Base-by-base conservation (phyloP, 257 asterid species). In the Gentiana macrophylla region DNA sequence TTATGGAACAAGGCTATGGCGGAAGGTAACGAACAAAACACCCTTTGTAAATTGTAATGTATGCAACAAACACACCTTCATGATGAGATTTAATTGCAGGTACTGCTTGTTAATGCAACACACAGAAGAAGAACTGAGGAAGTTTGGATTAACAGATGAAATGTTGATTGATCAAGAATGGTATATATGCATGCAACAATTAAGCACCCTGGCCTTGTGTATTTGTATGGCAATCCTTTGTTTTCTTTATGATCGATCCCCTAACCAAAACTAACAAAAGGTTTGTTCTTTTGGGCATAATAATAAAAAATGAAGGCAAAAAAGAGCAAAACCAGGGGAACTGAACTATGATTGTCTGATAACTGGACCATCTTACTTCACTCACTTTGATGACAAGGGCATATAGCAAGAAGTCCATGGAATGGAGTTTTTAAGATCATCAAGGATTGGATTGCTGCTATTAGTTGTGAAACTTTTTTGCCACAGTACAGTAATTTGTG, bases 1-100 rank as follows among this genome's bases (percentile, higher is more conserved):
- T 83, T 4, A 83, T 86, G 95, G 86, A 86, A 74, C 79, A 85
- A 69, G 95, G 95, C 1, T 71, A 80, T 53, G 95, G 95, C 41
- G 95, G 95, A 78, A 83, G 95, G 94, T 82, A 72, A 8, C 44
- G 24, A 24, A 24, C 24, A 24, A 24, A 41, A 41, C 46, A 41
- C 46, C 9, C 46, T 41, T 41, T 7, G 8, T 10, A 5, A 5
- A 41, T 4, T 41, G 24, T 24, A 24, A 24, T 24, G 24, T 24
- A 24, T 24, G 24, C 24, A 24, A 24, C 24, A 24, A 24, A 24
- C 24, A 24, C 24, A 24, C 24, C 24, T 24, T 24, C 24, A 24
- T 24, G 24, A 24, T 24, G 24, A 24, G 24, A 24, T 24, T 24
- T 24, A 24, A 24, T 24, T 77, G 70, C 76, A 83, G 93, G 79